A percentile compares a stretch with the other conserved stretches of the same genome.
phyloP scores from a whole-genome alignment of 805 yeast species.

The Candida andamanensis region DNA sequence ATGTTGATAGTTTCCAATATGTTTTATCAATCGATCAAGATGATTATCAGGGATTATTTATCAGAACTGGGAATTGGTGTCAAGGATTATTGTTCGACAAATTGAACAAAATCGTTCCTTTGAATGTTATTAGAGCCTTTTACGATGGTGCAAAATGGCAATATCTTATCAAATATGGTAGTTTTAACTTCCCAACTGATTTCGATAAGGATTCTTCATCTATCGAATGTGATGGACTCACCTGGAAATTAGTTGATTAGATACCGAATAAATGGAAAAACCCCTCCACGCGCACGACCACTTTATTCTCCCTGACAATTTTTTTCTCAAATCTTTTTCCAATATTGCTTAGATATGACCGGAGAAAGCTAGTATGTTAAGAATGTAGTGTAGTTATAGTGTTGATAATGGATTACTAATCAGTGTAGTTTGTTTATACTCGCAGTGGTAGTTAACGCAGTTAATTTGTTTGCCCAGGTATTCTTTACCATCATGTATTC shows the following conservation, averaged over 20 bases:
- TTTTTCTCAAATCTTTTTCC: too few relatives aligned
- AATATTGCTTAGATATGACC: slow-evolving; percentile 35
- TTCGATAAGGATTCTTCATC: slow-evolving; percentile 11
- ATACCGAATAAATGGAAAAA: too few relatives aligned
- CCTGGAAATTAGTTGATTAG: slow-evolving; percentile 16
- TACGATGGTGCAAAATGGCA: slow-evolving; percentile 18
- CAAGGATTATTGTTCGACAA: slow-evolving; percentile 42
- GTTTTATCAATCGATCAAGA: slow-evolving; percentile 20
- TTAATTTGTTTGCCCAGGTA: slow-evolving; percentile 85
- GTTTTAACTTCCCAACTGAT: slow-evolving; percentile 19
- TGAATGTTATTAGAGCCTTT: slow-evolving; percentile 24
- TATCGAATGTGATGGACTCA: slow-evolving; percentile 7
- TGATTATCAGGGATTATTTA: slow-evolving; percentile 38
- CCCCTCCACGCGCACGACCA: too few relatives aligned
- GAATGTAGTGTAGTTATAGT: too few relatives aligned
- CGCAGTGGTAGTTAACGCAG: slow-evolving; percentile 80
- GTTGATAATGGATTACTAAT: too few relatives aligned
- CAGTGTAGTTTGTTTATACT: slow-evolving; percentile 53
- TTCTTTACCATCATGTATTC: slow-evolving; percentile 94
- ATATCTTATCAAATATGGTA: slow-evolving; percentile 23
- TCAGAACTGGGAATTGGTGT: slow-evolving; percentile 46
- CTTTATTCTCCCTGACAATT: too few relatives aligned
- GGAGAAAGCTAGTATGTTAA: slow-evolving; percentile 45
- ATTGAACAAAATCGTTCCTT: slow-evolving; percentile 14
- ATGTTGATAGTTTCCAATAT: slow-evolving; percentile 5